Base-by-base conservation (phyloP, 805 yeast species). In the Zygotorulaspora sp. region DNA sequence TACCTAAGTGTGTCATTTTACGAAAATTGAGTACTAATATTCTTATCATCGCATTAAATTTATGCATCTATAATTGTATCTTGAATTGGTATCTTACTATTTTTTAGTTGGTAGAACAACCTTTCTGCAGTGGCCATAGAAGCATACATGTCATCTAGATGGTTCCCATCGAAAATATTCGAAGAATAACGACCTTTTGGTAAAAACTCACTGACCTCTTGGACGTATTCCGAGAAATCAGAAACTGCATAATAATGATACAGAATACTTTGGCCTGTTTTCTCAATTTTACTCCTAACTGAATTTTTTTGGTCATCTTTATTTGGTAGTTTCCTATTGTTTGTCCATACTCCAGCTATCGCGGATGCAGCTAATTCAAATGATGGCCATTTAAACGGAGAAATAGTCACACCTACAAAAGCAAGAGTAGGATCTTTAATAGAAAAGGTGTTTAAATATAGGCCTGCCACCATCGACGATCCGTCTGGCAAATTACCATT, bases 281-380 rank as follows among this genome's bases (percentile, higher is more conserved):
- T 32, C 9, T 47, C 50, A 19, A 62, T 35, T 30, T 63, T 47
- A 6, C 53, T 37, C 6, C 40, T 14, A 22, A 61, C 67, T 67
- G 71, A 67, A 6, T 49, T 40, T 13, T 36, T 39, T 49, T 72
- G 76, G 16, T 66, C 71, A 18, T 63, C 63, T 11, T 50, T 43
- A 0, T 65, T 29, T 1, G 80, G 79, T 17, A 74, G 50, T 8
- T 44, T 10, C 17, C 52, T 57, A 19, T 59, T 58, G 11, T 66
- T 66, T 2, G 75, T 62, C 76, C 78, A 75, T 3, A 73, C 70
- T n/a, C 80, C 80, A 11, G 77, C 75, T 34, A 75, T 59, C 0
- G 78, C 77, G n/a, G 76, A 71, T 1, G 77, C 74, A 32, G 65
- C 58, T 2, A 71, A 61, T 48, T 76, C 81, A 45, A 74, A 70